Conservation (phyloP, 345 rosid species). For the Raphanus raphanistrum region DNA sequence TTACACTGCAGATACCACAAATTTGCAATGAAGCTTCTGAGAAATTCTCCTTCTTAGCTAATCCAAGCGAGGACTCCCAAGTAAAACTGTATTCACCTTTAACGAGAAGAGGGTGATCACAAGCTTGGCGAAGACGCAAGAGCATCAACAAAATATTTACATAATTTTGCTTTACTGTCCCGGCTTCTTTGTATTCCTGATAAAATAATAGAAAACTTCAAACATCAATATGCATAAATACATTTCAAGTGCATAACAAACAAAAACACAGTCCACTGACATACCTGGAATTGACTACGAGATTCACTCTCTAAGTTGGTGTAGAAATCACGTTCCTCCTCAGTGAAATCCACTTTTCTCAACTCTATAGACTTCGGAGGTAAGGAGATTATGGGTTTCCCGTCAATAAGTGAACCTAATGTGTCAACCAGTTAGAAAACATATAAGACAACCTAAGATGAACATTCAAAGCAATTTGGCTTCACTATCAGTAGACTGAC, state of each 20-base stretch:
- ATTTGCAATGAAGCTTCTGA: slow-evolving; percentile 80
- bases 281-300: slow-evolving; percentile 81
- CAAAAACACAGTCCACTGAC: slow-evolving; percentile 23
- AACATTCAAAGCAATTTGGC: slow-evolving; percentile 13
- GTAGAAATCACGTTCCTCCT: slow-evolving; percentile 85
- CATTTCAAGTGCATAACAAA: slow-evolving; percentile 4
- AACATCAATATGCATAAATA: slow-evolving; percentile 1
- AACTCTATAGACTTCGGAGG: slow-evolving; percentile 78
- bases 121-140: slow-evolving; percentile 97
- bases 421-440: slow-evolving; percentile 28
- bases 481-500: slow-evolving; percentile 42
- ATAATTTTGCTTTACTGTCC: slow-evolving; percentile 92
- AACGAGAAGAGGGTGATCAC: slow-evolving; percentile 97
- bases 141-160: slow-evolving; percentile 97
- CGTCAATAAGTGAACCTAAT: slow-evolving; percentile 81
- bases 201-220: not conserved
- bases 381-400: slow-evolving; percentile 74
- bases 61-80: slow-evolving; percentile 59
- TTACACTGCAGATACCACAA: slow-evolving; percentile 91
- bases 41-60: slow-evolving; percentile 58
- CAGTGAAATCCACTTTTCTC: slow-evolving; percentile 80
- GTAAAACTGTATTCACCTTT: slow-evolving; percentile 65
- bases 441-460: slow-evolving; percentile 1
- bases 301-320: slow-evolving; percentile 75
- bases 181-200: slow-evolving; percentile 98